Evolutionary conservation across 2,329 filamentous ascomycete species (phyloP), one percentile per base, ranked within the genome.

Genomic region (Exophiala phaeomuriformis): DNA sequence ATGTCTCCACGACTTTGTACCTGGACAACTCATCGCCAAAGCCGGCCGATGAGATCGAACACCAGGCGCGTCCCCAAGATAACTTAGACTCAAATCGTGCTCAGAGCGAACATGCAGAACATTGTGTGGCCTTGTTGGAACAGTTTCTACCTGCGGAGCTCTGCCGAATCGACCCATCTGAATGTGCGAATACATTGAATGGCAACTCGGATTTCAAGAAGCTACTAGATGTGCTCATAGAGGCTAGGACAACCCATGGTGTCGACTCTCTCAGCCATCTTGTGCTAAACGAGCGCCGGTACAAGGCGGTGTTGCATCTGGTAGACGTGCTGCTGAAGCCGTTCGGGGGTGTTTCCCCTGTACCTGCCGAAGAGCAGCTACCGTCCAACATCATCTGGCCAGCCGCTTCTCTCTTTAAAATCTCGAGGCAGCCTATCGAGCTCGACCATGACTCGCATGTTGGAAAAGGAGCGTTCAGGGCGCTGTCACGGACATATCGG

Each of bases 201-300:
- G 50, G 39, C 4, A 43, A 47, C 29, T 55, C 64, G 12, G 61
- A 64, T 37, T 63, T 64, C 19, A 55, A 67, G 49, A 61, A 64
- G 35, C 55, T 74, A 52, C 59, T 68, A 31, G 63, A 62, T 8
- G 56, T 69, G 12, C 57, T 73, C 33, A 64, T 52, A 42, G 54
- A 65, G 49, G 67, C 68, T 7, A 66, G 67, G 32, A 50, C 41
- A 8, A 46, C 61, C 27, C 59, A 57, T 10, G 55, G 64, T 28
- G 39, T 70, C 6, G 68, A 75, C 61, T 61, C 74, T 33, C 56
- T 75, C 37, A 61, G 62, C 7, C 67, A 71, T 55, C 60, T 75
- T 47, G 72, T 70, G 1, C 68, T 72, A 41, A 61, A 64, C 12
- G 58, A 69, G 53, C 65, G 67, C 29, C 67, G 72, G 56, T 72